These are phyloP conservation scores for Erodium texanum DNA, from an alignment of 441 rosid genomes.

Conservation along the genomic window DNA sequence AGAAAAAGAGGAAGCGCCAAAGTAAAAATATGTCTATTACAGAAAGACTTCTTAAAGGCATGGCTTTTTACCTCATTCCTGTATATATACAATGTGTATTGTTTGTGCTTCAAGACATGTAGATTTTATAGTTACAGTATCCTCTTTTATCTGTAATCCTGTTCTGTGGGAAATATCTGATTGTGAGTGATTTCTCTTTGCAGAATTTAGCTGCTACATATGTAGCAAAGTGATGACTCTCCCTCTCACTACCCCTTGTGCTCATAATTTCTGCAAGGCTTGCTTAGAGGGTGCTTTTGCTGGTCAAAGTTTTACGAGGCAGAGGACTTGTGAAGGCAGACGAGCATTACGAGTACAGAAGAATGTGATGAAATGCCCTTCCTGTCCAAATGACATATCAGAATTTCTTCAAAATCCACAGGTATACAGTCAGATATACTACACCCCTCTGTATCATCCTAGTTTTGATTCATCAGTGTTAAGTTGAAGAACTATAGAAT, in stretches of 20 bases:
- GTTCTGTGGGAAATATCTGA: not conserved
- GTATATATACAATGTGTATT: not conserved
- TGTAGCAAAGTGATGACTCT: conserved; percentile 32
- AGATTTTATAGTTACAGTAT: not conserved
- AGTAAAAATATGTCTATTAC: not conserved
- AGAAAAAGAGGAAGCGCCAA: not conserved
- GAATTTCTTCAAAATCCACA: conserved; percentile 15
- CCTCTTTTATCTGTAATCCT: not conserved
- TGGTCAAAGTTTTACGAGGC: conserved; percentile 24
- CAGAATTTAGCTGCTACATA: conserved; percentile 38
- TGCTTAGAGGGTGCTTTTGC: conserved; percentile 34
- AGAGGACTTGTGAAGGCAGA: conserved; percentile 13
- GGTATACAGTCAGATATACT: not conserved
- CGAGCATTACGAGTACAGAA: conserved; percentile 12
- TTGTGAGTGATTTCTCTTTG: not conserved
- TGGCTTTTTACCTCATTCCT: not conserved
- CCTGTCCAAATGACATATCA: conserved; percentile 16
- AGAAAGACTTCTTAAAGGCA: not conserved
- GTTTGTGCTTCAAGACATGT: not conserved
- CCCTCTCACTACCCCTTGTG: conserved; percentile 48
- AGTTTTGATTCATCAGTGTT: no score
- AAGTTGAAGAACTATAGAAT: no score
- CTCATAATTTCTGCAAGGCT: conserved; percentile 38
- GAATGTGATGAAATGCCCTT: conserved; percentile 18
- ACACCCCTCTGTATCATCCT: not conserved